Evolutionary conservation across 106 monocot species (phyloP), one percentile per base, ranked within the genome.

Genomic region (Chionographis japonica): DNA sequence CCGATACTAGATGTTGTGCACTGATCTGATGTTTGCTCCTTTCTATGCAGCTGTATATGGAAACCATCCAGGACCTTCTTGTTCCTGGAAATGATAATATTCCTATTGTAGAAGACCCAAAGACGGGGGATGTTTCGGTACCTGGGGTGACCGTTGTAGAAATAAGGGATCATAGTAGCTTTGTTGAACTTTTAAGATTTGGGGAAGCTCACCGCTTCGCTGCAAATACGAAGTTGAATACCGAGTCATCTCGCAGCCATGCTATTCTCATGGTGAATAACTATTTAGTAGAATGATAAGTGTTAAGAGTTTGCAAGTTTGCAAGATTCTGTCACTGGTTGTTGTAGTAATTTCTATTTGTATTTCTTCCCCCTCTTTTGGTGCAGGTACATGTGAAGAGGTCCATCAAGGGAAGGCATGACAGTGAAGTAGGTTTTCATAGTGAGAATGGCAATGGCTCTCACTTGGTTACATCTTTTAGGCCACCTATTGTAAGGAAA

Each of bases 201-300:
- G 97, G 97, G 27, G 97, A 97, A 82, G 89, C 87, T 75, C 97
- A 97, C 63, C 81, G 97, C 7, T 87, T 86, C 81, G 86, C 89
- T 77, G 92, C 97, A 60, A 97, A 97, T 81, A 97, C 97, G 46
- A 97, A 97, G 72, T 71, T 97, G 68, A 97, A 97, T 72, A 97
- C 97, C 0, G 97, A 97, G 65, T 97, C 97, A 69, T 97, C 97
- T 74, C 97, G 97, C 54, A 97, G 97, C 52, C 97, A 97, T 85
- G 92, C 97, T 59, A 92, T 97, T 72, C 80, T 97, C 49, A 84
- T 92, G 92, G 97, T 97, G 68, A 88, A 42, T 52, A 7, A 56
- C 42, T 14, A 37, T 65, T 70, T 42, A 61, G 5, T 52, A 12
- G 13, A 12, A 13, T 17, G 27, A 66, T 3, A 12, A 39, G n/a